A percentile compares a stretch with the other conserved stretches of the same genome.
Conservation (phyloP, 768 basidiomycete species). For the Suillus lakei region DNA sequence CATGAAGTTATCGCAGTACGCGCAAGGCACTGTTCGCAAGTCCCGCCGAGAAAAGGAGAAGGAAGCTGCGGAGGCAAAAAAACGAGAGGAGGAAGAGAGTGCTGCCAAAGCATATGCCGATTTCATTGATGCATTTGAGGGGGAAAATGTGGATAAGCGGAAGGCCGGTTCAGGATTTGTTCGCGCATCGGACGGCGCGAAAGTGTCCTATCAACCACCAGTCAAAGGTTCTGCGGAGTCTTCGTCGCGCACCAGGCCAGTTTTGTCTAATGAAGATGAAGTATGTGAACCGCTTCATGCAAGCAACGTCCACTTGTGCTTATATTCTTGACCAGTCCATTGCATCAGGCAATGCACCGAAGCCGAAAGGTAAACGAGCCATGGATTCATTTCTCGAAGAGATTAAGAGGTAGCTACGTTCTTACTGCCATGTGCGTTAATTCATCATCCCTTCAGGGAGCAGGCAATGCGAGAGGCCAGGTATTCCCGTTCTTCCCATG, state of each 20-base stretch:
- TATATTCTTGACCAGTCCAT: constrained; percentile 44
- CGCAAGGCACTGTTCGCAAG: constrained; percentile 86
- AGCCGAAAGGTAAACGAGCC: constrained; percentile 91
- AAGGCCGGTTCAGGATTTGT: constrained; percentile 63
- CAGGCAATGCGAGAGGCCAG: constrained; percentile 91
- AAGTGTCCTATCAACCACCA: constrained; percentile 47
- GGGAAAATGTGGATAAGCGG: constrained; percentile 59
- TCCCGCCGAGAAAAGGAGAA: constrained; percentile 91
- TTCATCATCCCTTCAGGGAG: constrained; percentile 58
- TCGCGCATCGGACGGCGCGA: constrained; percentile 50
- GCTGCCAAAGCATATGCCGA: constrained; percentile 84
- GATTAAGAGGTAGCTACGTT: constrained; percentile 75
- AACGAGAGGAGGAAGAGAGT: constrained; percentile 79
- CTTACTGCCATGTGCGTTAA: background rate
- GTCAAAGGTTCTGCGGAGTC: constrained; percentile 34
- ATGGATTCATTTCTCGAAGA: constrained; percentile 98
- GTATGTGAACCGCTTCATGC: constrained; percentile 26
- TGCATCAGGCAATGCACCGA: constrained; percentile 61
- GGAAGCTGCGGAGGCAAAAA: constrained; percentile 90
- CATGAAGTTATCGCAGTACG: constrained; percentile 83
- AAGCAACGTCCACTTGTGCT: constrained; percentile 8
- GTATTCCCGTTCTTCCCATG: constrained; percentile 69
- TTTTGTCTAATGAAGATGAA: constrained; percentile 37
- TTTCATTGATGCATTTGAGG: constrained; percentile 84
- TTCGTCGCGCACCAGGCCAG: constrained; percentile 34